A percentile compares a stretch with the other conserved stretches of the same genome.
Evolutionary conservation across 2,329 filamentous ascomycete species (phyloP).

Genomic region (Calonectria ilicicola): DNA sequence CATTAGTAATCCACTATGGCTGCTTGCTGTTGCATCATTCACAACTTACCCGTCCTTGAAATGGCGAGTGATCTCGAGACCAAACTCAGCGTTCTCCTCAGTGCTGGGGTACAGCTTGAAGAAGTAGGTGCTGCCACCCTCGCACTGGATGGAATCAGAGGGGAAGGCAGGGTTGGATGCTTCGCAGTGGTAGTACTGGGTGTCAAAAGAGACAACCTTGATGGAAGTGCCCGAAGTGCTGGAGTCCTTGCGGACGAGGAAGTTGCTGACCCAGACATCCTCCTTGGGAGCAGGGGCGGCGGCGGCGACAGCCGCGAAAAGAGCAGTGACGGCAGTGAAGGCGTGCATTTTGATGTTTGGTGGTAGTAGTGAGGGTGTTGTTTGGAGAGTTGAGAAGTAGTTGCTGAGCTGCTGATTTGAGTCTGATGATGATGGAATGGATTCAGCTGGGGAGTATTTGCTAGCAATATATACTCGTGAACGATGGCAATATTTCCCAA

Average conservation of each 20-base stretch:
- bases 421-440: not conserved
- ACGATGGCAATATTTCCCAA: too few species aligned
- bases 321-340: slow-evolving; percentile 17
- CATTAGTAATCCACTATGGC: not conserved
- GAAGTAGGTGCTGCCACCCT: slow-evolving; percentile 23
- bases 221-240: slow-evolving; percentile 5
- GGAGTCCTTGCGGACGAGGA: slow-evolving; percentile 20
- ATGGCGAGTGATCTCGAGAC: slow-evolving; percentile 19
- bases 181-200: slow-evolving; percentile 18
- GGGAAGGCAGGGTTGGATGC: slow-evolving; percentile 17
- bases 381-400: not conserved
- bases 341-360: slow-evolving; percentile 13
- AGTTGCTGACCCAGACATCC: slow-evolving; percentile 24
- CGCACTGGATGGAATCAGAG: slow-evolving; percentile 12
- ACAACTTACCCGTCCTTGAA: slow-evolving; percentile 20
- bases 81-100: slow-evolving; percentile 15
- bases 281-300: slow-evolving; percentile 20
- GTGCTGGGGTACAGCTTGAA: slow-evolving; percentile 16
- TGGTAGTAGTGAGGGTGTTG: not conserved
- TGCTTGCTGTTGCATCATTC: not conserved
- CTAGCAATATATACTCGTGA: not conserved
- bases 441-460: not conserved
- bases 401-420: not conserved
- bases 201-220: slow-evolving; percentile 22
- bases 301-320: slow-evolving; percentile 12